Percentiles rank a stretch among this genome's conserved stretches.
These are phyloP conservation scores for Tephrocybe sp. DNA, from an alignment of 768 basidiomycete genomes.

Conservation along the genomic window DNA sequence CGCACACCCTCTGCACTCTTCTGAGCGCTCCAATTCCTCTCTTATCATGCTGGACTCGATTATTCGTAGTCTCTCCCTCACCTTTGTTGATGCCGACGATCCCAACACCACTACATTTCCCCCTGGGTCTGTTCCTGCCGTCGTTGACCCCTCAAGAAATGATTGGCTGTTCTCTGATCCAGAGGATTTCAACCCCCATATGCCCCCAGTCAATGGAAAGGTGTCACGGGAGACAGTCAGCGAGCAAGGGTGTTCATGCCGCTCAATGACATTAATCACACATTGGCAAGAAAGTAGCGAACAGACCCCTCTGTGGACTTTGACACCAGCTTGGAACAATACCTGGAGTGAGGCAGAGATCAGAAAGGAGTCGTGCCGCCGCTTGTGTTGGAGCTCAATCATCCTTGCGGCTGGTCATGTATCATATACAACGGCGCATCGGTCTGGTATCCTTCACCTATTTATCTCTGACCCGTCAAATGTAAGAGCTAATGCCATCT, in stretches of 20 bases:
- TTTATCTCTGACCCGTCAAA: conserved; percentile 67
- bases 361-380: conserved; percentile 67
- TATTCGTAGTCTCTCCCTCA: conserved; percentile 60
- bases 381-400: conserved; percentile 74
- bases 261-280: conserved; percentile 47
- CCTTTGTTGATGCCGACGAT: conserved; percentile 58
- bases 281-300: conserved; percentile 51
- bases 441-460: conserved; percentile 40
- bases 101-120: conserved; percentile 50
- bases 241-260: conserved; percentile 44
- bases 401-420: conserved; percentile 64
- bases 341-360: conserved; percentile 64
- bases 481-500: conserved; percentile 37
- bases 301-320: conserved; percentile 61
- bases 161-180: conserved; percentile 25
- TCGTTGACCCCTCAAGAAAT: conserved; percentile 22
- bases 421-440: conserved; percentile 52
- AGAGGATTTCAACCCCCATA: conserved; percentile 17
- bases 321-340: conserved; percentile 63
- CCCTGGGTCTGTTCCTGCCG: conserved; percentile 48
- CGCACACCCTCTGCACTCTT: conserved; percentile 61
- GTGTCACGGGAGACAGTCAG: conserved; percentile 3
- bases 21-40: conserved; percentile 53
- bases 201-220: conserved; percentile 5
- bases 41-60: conserved; percentile 67